These are phyloP conservation scores for Aureobasidium sp. DNA, from an alignment of 2,329 filamentous ascomycete species.

Conservation along the genomic window DNA sequence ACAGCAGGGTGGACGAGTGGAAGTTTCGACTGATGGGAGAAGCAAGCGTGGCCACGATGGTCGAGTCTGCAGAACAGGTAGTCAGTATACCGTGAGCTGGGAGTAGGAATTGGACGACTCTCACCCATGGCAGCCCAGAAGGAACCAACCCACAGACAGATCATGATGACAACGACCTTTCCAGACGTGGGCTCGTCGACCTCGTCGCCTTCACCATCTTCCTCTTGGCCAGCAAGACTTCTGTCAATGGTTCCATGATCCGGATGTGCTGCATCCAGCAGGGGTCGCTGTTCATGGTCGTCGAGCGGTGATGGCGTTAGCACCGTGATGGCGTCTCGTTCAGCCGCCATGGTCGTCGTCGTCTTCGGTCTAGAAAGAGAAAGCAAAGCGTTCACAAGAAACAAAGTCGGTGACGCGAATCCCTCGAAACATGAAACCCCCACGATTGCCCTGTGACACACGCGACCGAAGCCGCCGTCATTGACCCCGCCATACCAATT, in stretches of 20 bases:
- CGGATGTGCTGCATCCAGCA: conserved; percentile 12
- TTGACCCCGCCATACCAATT: background rate
- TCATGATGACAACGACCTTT: conserved; percentile 41
- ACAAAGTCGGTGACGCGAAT: background rate
- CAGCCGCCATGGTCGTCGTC: background rate
- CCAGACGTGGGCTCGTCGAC: conserved; percentile 38
- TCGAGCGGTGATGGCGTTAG: conserved; percentile 13
- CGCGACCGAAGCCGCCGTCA: background rate
- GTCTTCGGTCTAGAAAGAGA: too few relatives aligned
- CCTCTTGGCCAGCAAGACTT: conserved; percentile 24
- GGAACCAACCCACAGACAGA: conserved; percentile 44
- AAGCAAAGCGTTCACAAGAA: background rate
- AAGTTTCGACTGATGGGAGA: conserved; percentile 79
- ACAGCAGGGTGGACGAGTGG: conserved; percentile 68
- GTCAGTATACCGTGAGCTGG: background rate
- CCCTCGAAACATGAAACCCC: background rate
- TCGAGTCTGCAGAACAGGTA: conserved; percentile 47
- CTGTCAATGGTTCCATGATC: conserved; percentile 16
- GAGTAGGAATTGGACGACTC: background rate
- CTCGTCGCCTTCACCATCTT: conserved; percentile 21
- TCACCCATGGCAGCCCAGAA: conserved; percentile 49
- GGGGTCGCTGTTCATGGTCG: conserved; percentile 15
- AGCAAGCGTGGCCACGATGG: conserved; percentile 77
- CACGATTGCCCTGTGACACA: background rate
- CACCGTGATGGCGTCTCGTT: conserved; percentile 5